Evolutionary conservation across 176 grass and related monocot genomes (phyloP).

Genomic region (Thalia dealbata): DNA sequence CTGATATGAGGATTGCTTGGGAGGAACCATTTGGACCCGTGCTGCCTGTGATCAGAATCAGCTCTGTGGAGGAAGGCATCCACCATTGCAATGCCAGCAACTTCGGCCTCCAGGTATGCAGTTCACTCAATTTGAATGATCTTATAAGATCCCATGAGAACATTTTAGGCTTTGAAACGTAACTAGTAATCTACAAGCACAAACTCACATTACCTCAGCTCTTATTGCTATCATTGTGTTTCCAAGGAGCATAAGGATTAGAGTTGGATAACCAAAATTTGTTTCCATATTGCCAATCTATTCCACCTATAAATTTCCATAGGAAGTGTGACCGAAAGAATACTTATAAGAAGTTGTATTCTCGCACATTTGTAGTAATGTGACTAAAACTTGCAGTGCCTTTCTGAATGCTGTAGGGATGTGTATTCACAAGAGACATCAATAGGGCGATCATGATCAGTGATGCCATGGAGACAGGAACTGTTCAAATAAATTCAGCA

Average conservation of each 20-base stretch:
- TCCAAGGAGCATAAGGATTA: too few relatives aligned
- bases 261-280: too few relatives aligned
- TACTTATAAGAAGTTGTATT: not conserved
- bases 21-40: constrained; percentile 96
- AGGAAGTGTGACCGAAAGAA: too few relatives aligned
- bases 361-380: not conserved
- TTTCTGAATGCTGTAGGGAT: constrained; percentile 38
- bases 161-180: not conserved
- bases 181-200: not conserved
- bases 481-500: constrained; percentile 94
- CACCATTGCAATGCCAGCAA: constrained; percentile 99
- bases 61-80: constrained; percentile 71
- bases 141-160: not conserved
- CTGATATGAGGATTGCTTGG: constrained; percentile 99
- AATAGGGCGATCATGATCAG: constrained; percentile 95
- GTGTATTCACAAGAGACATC: constrained; percentile 88
- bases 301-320: too few relatives aligned
- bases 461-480: constrained; percentile 90
- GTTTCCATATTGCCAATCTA: too few relatives aligned
- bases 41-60: constrained; percentile 86
- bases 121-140: not conserved
- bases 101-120: constrained; percentile 84
- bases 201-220: too few relatives aligned
- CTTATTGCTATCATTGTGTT: too few relatives aligned
- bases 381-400: not conserved